A percentile compares a stretch with the other conserved stretches of the same genome.
Conservation (phyloP, 306 rosid genomes). For the Pueraria montana region DNA sequence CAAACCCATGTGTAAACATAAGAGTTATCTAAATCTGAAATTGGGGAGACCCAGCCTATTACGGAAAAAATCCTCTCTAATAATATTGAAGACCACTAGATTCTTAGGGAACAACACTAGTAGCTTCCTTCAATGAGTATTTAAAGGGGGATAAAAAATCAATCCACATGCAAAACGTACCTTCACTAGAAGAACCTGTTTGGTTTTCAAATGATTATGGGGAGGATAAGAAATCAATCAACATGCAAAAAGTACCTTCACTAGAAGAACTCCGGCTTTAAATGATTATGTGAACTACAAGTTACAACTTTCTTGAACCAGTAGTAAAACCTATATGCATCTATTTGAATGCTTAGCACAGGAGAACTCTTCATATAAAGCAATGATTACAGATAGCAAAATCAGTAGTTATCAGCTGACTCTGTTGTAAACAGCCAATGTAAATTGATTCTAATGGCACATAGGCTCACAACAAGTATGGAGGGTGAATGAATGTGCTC, state of each 20-base stretch:
- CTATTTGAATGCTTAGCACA: slow-evolving; percentile 11
- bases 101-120: slow-evolving; percentile 36
- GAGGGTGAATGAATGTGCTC: neutral
- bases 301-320: slow-evolving; percentile 35
- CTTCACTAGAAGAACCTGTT: slow-evolving; percentile 16
- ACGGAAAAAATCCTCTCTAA: too few species aligned
- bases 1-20: too few species aligned
- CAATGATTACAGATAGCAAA: slow-evolving; percentile 26
- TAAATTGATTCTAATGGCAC: slow-evolving; percentile 8
- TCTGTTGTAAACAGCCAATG: slow-evolving; percentile 9
- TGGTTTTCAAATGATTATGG: slow-evolving; percentile 12
- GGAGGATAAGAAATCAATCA: slow-evolving; percentile 37
- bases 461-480: neutral
- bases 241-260: slow-evolving; percentile 29
- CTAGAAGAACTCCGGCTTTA: neutral
- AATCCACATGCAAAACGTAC: slow-evolving; percentile 16
- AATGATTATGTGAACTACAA: slow-evolving; percentile 7
- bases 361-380: neutral
- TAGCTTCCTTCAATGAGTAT: neutral
- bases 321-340: slow-evolving; percentile 35
- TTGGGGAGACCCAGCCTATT: too few species aligned
- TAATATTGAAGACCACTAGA: slow-evolving; percentile 28
- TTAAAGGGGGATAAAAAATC: slow-evolving; percentile 25
- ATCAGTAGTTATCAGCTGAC: slow-evolving; percentile 9
- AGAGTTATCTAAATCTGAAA: too few species aligned